These are phyloP conservation scores for Mycena haematopus DNA, from an alignment of 768 basidiomycete genomes.

Conservation along the genomic window DNA sequence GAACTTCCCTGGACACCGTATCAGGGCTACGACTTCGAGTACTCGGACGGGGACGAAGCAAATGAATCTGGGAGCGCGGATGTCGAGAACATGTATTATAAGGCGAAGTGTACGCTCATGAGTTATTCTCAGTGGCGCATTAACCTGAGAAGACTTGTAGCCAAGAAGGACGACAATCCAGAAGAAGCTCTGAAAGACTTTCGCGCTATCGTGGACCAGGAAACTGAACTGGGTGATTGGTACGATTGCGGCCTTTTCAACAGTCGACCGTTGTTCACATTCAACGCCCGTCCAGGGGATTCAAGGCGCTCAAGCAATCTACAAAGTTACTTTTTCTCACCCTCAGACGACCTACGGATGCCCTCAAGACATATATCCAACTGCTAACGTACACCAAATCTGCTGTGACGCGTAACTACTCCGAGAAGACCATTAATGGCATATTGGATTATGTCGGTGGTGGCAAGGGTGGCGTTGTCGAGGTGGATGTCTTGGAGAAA, in stretches of 20 bases:
- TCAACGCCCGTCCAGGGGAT: slow-evolving; percentile 71
- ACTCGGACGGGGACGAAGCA: slow-evolving; percentile 88
- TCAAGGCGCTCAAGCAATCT: slow-evolving; percentile 97
- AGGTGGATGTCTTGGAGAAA: slow-evolving; percentile 87
- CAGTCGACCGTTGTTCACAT: background rate
- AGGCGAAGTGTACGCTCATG: slow-evolving; percentile 82
- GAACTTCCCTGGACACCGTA: slow-evolving; percentile 21
- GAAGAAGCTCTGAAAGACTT: slow-evolving; percentile 93
- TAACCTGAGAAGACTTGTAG: slow-evolving; percentile 47
- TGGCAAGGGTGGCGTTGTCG: slow-evolving; percentile 76
- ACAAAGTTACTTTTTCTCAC: slow-evolving; percentile 91
- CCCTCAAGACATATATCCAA: slow-evolving; percentile 83
- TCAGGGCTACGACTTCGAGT: slow-evolving; percentile 96
- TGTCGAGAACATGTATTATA: slow-evolving; percentile 98
- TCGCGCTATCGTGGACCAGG: slow-evolving; percentile 84
- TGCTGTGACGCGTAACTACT: slow-evolving; percentile 93
- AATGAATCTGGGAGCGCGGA: slow-evolving; percentile 84
- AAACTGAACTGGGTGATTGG: slow-evolving; percentile 96
- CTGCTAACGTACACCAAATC: slow-evolving; percentile 95
- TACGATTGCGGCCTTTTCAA: slow-evolving; percentile 43
- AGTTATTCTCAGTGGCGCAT: background rate
- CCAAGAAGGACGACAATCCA: slow-evolving; percentile 92
- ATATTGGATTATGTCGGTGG: slow-evolving; percentile 98
- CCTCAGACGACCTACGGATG: slow-evolving; percentile 81
- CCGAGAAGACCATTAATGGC: slow-evolving; percentile 98